Evolutionary conservation across 352 stramenopile genomes (phyloP).

Genomic region (Globisporangium alternatum): DNA sequence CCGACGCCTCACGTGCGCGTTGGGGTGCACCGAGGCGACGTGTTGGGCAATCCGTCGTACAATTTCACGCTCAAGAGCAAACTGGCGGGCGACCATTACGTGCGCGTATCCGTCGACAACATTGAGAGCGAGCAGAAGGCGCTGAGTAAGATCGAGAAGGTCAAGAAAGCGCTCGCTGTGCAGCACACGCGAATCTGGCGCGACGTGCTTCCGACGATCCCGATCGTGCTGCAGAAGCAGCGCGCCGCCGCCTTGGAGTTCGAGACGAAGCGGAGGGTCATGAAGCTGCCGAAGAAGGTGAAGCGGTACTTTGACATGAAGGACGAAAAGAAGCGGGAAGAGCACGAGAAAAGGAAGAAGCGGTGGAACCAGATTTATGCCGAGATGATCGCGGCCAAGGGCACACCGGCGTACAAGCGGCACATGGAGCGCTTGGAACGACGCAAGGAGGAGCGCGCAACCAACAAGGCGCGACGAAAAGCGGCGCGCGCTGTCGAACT

Average conservation of each 20-base stretch:
- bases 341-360: neutral
- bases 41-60: conserved; percentile 15
- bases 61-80: conserved; percentile 12
- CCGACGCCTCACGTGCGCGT: conserved; percentile 16
- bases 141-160: conserved; percentile 6
- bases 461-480: neutral
- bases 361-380: neutral
- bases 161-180: conserved; percentile 12
- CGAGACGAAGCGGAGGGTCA: neutral
- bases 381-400: neutral
- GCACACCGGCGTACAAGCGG: neutral
- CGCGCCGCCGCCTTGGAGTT: conserved; percentile 5
- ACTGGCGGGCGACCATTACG: conserved; percentile 12
- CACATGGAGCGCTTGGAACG: neutral
- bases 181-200: conserved; percentile 11
- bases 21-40: conserved; percentile 10
- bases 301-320: neutral
- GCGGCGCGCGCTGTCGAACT: neutral
- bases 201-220: neutral
- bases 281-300: neutral
- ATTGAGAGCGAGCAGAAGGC: conserved; percentile 21
- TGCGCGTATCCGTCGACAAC: conserved; percentile 13
- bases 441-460: neutral
- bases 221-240: conserved; percentile 2
- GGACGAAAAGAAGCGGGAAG: neutral